Percentiles rank a stretch among this genome's conserved stretches.
Evolutionary conservation across 805 yeast genomes (phyloP).

Genomic region (Saturnispora zaruensis): DNA sequence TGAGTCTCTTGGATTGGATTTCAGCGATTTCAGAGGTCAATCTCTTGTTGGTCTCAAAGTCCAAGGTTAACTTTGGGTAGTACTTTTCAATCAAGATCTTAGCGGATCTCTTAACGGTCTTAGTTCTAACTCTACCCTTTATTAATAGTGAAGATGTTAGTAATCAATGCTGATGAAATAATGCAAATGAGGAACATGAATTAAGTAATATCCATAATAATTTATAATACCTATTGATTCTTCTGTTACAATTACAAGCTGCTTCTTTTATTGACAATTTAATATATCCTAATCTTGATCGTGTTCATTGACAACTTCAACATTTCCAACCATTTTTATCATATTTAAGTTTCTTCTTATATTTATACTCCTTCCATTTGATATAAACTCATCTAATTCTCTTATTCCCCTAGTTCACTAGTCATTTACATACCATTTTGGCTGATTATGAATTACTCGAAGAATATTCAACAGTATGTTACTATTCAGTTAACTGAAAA

Average conservation of each 20-base stretch:
- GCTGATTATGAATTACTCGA: slow-evolving; percentile 8
- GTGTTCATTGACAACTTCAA: too few relatives aligned
- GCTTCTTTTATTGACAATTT: too few relatives aligned
- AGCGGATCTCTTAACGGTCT: slow-evolving; percentile 99
- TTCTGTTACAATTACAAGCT: too few relatives aligned
- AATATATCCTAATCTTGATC: too few relatives aligned
- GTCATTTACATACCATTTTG: slow-evolving; percentile 24
- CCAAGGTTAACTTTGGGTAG: slow-evolving; percentile 99
- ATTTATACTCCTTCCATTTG: too few relatives aligned
- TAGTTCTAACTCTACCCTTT: slow-evolving; percentile 99
- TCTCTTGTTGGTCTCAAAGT: slow-evolving; percentile 99
- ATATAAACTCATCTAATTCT: neutral
- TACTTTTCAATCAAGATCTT: slow-evolving; percentile 98
- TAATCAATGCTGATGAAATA: too few relatives aligned
- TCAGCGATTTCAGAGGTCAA: slow-evolving; percentile 96
- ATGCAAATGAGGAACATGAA: too few relatives aligned
- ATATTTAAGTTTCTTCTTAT: too few relatives aligned
- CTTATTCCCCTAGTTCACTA: neutral
- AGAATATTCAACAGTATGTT: slow-evolving; percentile 1
- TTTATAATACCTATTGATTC: too few relatives aligned
- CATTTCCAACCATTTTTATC: neutral
- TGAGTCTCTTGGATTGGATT: slow-evolving; percentile 98
- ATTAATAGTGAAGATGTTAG: slow-evolving; percentile 12
- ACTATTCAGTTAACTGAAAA: neutral
- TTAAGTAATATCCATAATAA: too few relatives aligned